phyloP scores from a whole-genome alignment of 2,329 filamentous ascomycete species.

The Fusarium sp. region DNA sequence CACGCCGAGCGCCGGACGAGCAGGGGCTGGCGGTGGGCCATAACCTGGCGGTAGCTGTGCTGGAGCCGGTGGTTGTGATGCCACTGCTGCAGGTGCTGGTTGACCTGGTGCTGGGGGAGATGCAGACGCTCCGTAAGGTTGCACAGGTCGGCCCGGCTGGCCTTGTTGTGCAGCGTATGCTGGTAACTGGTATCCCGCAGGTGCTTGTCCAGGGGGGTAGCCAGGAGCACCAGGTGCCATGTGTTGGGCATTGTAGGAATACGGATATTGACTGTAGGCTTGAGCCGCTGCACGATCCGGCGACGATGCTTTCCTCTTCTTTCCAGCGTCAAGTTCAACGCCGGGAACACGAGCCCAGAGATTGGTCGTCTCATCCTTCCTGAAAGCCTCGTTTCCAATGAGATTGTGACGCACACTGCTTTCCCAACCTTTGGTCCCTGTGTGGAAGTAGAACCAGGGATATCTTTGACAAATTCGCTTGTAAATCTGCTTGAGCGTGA shows the following conservation, averaged over 20 bases:
- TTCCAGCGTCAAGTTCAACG: slow-evolving; percentile 72
- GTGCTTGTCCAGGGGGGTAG: slow-evolving; percentile 55
- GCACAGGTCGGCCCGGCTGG: slow-evolving; percentile 51
- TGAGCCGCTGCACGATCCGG: slow-evolving; percentile 64
- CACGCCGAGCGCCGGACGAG: slow-evolving; percentile 52
- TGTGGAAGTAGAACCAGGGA: slow-evolving; percentile 72
- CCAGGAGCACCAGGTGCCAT: slow-evolving; percentile 52
- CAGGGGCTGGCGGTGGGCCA: slow-evolving; percentile 56
- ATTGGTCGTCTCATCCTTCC: slow-evolving; percentile 70
- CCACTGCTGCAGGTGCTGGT: slow-evolving; percentile 39
- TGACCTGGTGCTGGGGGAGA: slow-evolving; percentile 49
- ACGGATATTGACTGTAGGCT: slow-evolving; percentile 57
- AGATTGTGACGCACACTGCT: slow-evolving; percentile 76
- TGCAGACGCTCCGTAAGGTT: slow-evolving; percentile 50
- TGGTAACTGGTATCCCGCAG: slow-evolving; percentile 55
- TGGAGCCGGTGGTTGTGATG: slow-evolving; percentile 54
- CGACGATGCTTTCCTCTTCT: slow-evolving; percentile 71
- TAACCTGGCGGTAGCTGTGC: slow-evolving; percentile 55
- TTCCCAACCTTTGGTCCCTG: slow-evolving; percentile 76
- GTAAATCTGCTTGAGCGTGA: slow-evolving; percentile 75
- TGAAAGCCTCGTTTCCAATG: slow-evolving; percentile 74
- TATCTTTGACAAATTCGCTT: slow-evolving; percentile 72
- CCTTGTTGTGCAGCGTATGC: slow-evolving; percentile 53
- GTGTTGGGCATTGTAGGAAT: slow-evolving; percentile 56
- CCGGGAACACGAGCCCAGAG: slow-evolving; percentile 72